A percentile compares a stretch with the other conserved stretches of the same genome.
phyloP scores from a whole-genome alignment of 164 flowering plant species.

The Stephania yunnanensis region DNA sequence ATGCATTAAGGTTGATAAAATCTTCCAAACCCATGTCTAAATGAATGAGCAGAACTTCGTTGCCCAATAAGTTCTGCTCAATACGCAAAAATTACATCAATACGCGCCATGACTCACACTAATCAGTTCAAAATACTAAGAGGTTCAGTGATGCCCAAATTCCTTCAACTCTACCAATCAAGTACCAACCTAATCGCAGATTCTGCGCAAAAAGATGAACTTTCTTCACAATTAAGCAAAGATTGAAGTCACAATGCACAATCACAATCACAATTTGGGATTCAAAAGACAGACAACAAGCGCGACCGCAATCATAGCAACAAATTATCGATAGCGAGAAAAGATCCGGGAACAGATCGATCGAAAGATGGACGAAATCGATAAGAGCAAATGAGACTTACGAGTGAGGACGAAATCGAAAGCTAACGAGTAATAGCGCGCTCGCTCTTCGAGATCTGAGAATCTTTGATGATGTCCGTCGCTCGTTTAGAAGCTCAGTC shows the following conservation, averaged over 20 bases:
- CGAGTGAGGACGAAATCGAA: background rate
- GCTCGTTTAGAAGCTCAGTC: background rate
- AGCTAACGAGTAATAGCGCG: background rate
- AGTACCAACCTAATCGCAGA: background rate
- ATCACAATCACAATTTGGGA: too few relatives aligned
- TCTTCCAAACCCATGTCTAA: too few relatives aligned
- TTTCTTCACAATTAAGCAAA: background rate
- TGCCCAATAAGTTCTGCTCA: too few relatives aligned
- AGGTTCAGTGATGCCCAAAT: background rate
- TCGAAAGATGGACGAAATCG: background rate
- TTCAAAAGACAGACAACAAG: too few relatives aligned
- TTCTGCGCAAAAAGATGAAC: background rate
- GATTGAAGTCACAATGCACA: too few relatives aligned
- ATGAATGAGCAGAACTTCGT: too few relatives aligned
- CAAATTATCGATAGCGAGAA: too few relatives aligned
- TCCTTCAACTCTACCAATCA: background rate
- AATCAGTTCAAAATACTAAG: background rate
- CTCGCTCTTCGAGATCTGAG: background rate
- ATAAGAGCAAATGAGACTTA: background rate
- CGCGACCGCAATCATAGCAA: too few relatives aligned
- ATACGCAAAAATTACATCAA: too few relatives aligned
- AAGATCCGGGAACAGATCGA: background rate
- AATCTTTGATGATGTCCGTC: background rate
- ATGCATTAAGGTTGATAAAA: too few relatives aligned
- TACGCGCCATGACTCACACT: background rate